phyloP scores from a whole-genome alignment of 768 basidiomycete species.

The Termitomyces sp. region DNA sequence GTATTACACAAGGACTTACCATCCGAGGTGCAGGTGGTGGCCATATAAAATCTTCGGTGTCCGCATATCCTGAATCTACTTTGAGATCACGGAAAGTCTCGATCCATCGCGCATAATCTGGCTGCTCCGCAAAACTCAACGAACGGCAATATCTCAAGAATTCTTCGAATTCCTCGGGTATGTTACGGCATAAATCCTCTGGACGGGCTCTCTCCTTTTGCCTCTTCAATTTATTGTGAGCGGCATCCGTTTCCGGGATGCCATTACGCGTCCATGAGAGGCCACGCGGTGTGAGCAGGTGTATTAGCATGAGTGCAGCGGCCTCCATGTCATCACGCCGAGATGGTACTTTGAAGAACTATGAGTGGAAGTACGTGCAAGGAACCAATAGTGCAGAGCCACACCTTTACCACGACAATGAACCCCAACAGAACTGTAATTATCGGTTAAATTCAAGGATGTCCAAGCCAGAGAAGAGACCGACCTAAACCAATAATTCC shows the following conservation, averaged over 20 bases:
- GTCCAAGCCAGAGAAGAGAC: conserved; percentile 1
- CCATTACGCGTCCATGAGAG: conserved; percentile 78
- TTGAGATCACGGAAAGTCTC: conserved; percentile 64
- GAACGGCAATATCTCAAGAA: conserved; percentile 69
- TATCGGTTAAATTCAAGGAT: background rate
- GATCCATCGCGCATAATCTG: conserved; percentile 64
- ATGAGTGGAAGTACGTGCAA: background rate
- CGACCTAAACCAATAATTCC: conserved; percentile 80
- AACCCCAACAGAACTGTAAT: conserved; percentile 56
- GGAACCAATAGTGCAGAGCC: conserved; percentile 9
- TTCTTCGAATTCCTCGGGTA: conserved; percentile 72
- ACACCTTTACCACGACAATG: conserved; percentile 74
- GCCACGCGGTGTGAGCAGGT: conserved; percentile 71
- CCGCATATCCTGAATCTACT: conserved; percentile 50
- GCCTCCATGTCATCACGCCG: conserved; percentile 79
- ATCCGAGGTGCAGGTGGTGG: conserved; percentile 48
- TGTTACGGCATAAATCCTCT: conserved; percentile 62
- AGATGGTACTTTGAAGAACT: conserved; percentile 54
- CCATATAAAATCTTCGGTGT: conserved; percentile 65
- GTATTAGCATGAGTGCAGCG: conserved; percentile 72
- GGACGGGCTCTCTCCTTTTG: conserved; percentile 57
- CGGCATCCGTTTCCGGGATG: conserved; percentile 64
- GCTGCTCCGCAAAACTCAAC: conserved; percentile 62
- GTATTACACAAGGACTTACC: conserved; percentile 9
- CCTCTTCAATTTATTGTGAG: conserved; percentile 59